Base-by-base conservation (phyloP, 495 filamentous ascomycete species). In the Penicillium macrosclerotiorum region DNA sequence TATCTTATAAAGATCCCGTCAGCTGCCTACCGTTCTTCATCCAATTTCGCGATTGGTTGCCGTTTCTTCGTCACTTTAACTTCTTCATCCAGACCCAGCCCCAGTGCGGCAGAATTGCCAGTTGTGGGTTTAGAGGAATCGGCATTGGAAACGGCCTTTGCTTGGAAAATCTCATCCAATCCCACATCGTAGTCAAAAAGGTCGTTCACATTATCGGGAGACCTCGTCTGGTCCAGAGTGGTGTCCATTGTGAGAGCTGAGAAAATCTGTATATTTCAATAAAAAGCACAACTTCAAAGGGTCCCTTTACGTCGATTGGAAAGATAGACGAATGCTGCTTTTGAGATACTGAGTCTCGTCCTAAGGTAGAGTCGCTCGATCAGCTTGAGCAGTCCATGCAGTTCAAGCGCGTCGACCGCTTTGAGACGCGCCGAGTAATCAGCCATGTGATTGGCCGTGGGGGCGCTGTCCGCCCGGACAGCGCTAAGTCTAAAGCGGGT, bases 31-130 rank as follows among this genome's bases (percentile, higher is more conserved):
- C 85, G 78, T 30, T 68, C 61, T 51, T 95, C 90, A 59, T 98
- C 94, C 33, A 99, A 67, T 64, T 96, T 99, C 1, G 90, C 85
- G 41, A 79, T 71, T 5, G 88, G 86, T 14, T 72, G 79, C 52
- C 89, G 76, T 57, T 84, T 87, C 65, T 84, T 92, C 4, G 74
- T 77, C 7, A 96, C 72, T 51, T 86, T 85, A 49, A 99, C 77
- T 54, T 95, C 89, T 51, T 92, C 84, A 45, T 97, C 92, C 33
- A 96, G 80, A 6, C 89, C 90, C 16, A 95, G 61, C 3, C 64
- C 54, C 14, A 72, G 44, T 5, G 58, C 44, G 18, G 55, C 40
- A 17, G 57, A 49, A 40, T 67, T 62, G 3, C 49, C 74, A 60
- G 44, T 60, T 62, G 55, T 47, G 48, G 48, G 52, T 40, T 68